phyloP scores from a whole-genome alignment of 495 filamentous ascomycete species.

The Penicillium antarcticum region DNA sequence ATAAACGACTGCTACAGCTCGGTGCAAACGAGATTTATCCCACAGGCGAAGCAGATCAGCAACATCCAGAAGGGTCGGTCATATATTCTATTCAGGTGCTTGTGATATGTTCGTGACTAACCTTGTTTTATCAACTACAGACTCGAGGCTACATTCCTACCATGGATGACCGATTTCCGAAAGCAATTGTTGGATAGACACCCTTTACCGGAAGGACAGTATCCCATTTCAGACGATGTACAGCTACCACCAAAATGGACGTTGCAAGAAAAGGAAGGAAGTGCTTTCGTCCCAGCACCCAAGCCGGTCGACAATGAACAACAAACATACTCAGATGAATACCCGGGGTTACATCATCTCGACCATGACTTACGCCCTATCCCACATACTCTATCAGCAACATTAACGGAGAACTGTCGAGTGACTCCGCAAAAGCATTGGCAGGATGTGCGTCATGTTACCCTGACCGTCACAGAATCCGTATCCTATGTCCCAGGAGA shows the following conservation, averaged over 20 bases:
- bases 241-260: constrained; percentile 78
- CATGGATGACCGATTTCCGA: constrained; percentile 69
- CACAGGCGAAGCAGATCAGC: constrained; percentile 85
- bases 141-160: constrained; percentile 77
- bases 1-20: constrained; percentile 80
- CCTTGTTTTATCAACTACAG: constrained; percentile 28
- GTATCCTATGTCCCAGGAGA: constrained; percentile 65
- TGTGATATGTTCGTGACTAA: constrained; percentile 1
- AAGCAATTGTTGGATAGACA: constrained; percentile 60
- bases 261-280: constrained; percentile 44
- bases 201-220: constrained; percentile 62
- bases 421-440: constrained; percentile 76
- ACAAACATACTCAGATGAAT: constrained; percentile 7
- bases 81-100: not conserved
- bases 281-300: not conserved
- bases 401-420: constrained; percentile 56
- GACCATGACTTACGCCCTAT: constrained; percentile 49
- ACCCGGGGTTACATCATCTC: constrained; percentile 37
- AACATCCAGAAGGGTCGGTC: constrained; percentile 84
- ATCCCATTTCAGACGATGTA: constrained; percentile 71
- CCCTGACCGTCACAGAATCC: constrained; percentile 46
- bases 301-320: not conserved
- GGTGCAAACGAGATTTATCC: constrained; percentile 75
- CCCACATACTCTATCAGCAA: constrained; percentile 42
- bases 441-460: constrained; percentile 89